Evolutionary conservation across 2,329 filamentous ascomycete genomes (phyloP).

Genomic region (Phyllachora maydis): DNA sequence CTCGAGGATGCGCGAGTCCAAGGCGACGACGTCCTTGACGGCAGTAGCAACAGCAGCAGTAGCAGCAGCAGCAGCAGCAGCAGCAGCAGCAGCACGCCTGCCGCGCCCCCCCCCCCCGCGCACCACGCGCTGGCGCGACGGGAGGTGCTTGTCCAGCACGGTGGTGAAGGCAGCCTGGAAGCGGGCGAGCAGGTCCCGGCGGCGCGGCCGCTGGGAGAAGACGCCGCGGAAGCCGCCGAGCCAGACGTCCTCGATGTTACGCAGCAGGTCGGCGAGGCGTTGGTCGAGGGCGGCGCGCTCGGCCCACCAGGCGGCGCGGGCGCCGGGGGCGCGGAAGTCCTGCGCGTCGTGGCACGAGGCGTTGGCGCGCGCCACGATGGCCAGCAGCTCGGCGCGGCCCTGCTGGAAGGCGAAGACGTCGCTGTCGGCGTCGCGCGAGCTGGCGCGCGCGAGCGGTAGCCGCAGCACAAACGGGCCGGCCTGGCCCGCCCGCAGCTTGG

Average conservation of each 20-base stretch:
- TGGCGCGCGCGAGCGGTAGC: conserved; percentile 66
- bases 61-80: conserved; percentile 6
- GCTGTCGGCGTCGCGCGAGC: conserved; percentile 54
- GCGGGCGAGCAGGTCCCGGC: conserved; percentile 42
- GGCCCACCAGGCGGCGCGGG: conserved; percentile 75
- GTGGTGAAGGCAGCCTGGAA: conserved; percentile 64
- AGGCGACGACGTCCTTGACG: conserved; percentile 21
- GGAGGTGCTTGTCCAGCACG: conserved; percentile 66
- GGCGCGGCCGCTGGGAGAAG: conserved; percentile 54
- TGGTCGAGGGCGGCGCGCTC: conserved; percentile 63
- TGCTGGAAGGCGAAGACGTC: conserved; percentile 71
- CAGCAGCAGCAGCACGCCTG: conserved; percentile 25
- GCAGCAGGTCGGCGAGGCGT: conserved; percentile 56
- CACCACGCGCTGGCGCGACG: conserved; percentile 53
- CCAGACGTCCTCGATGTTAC: conserved; percentile 84
- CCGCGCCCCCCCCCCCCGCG: too few relatives aligned
- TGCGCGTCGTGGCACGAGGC: conserved; percentile 56
- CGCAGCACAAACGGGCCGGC: conserved; percentile 75
- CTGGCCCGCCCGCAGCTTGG: conserved; percentile 56
- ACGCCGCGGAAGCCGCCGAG: conserved; percentile 86
- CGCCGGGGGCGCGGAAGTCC: conserved; percentile 52
- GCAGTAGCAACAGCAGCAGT: too few relatives aligned
- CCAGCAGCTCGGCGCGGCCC: conserved; percentile 57
- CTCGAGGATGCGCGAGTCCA: conserved; percentile 50
- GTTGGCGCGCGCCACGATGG: conserved; percentile 69